Base-by-base conservation (phyloP, 371 early-diverging fungal species). In the Mortierella sp. region DNA sequence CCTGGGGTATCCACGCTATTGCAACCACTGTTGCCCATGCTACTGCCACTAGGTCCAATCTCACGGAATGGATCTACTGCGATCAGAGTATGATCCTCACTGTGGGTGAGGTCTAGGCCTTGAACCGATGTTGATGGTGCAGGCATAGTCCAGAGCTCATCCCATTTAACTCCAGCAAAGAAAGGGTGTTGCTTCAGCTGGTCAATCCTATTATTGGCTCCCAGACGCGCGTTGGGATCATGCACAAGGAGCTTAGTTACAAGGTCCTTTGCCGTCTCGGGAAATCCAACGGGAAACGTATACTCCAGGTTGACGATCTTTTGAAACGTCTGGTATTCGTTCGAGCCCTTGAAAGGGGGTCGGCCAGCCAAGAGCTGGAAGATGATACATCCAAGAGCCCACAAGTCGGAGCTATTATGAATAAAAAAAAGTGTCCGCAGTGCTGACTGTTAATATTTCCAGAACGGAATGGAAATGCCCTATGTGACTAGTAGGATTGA, bases 381-480 rank as follows among this genome's bases (percentile, higher is more conserved):
- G 4, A 98, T 88, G 16, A 99, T 98, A 83, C 99, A 98, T 2
- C 99, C 99, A 23, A 99, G 81, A 14, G 99, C 97, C 99, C 99
- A 99, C 26, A 96, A 84, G 82, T 99, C 99, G 6, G 97, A 94
- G 58, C 93, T 90, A 61, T 15, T n/a, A 30, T 61, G 69, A 83
- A 7, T 68, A 48, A 50, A 15, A 45, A 37, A 37, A 37, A 37
- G 37, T 37, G 37, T 37, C 37, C 37, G 37, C 37, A 37, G 37
- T 5, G 37, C 37, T 5, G 37, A 37, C 37, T 37, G 37, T 37
- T 37, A 37, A 37, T 37, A 37, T 37, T 37, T 37, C 37, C 37
- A 37, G 37, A 37, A 5, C 37, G 9, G 5, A 37, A 37, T 37
- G 37, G 56, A 21, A 26, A 7, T 52, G 21, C 23, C 21, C 26